These are phyloP conservation scores for Annona cherimola DNA, from an alignment of 164 flowering plant species.

Conservation along the genomic window DNA sequence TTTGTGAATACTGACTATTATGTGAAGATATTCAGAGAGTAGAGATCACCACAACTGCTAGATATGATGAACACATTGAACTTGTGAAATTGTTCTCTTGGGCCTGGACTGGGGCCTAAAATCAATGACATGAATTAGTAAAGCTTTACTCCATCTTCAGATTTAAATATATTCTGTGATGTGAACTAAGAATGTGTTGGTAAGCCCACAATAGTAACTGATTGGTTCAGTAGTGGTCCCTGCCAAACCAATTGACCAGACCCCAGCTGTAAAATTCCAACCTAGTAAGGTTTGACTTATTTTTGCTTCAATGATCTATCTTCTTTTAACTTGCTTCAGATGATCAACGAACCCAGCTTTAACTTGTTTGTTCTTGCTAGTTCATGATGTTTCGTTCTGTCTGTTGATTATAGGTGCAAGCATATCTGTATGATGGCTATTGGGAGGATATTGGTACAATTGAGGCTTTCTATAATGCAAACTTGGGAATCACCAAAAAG, in stretches of 20 bases:
- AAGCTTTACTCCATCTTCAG: neutral
- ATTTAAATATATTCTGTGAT: too few relatives aligned
- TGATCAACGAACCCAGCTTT: neutral
- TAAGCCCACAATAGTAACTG: neutral
- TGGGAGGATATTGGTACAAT: conserved; percentile 99
- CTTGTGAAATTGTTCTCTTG: neutral
- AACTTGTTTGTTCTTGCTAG: neutral
- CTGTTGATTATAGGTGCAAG: conserved; percentile 60
- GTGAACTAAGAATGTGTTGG: too few relatives aligned
- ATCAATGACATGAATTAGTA: neutral
- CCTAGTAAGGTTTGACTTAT: neutral
- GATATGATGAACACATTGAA: neutral
- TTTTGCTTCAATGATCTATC: too few relatives aligned
- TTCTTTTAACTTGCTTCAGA: neutral
- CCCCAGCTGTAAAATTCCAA: neutral
- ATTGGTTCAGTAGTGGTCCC: neutral
- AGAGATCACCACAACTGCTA: neutral
- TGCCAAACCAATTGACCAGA: neutral
- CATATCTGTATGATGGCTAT: conserved; percentile 92
- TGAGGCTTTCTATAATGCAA: conserved; percentile 94
- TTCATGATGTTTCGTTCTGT: neutral
- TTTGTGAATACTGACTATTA: neutral
- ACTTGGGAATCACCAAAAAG: conserved; percentile 88
- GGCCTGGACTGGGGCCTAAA: neutral
- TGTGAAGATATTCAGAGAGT: too few relatives aligned